phyloP scores from a whole-genome alignment of 805 yeast genomes.

The Cyberlindnera meyerae region DNA sequence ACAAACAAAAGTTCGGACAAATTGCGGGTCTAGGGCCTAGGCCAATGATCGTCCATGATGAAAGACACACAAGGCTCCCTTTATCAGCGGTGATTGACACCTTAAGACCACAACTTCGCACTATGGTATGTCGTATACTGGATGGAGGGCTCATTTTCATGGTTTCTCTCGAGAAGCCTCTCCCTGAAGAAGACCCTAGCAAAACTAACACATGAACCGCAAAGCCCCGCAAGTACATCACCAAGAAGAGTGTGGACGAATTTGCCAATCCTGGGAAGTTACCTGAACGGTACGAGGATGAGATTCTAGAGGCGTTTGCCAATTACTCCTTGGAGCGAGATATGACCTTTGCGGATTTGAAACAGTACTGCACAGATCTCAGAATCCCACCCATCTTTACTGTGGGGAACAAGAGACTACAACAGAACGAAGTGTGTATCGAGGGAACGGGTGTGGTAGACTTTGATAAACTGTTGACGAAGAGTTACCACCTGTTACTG shows the following conservation, averaged over 20 bases:
- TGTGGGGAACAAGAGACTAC: constrained; percentile 23
- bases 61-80: too few relatives aligned
- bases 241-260: constrained; percentile 19
- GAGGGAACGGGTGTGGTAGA: constrained; percentile 42
- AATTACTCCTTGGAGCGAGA: constrained; percentile 38
- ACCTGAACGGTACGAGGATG: constrained; percentile 41
- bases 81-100: too few relatives aligned
- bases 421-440: constrained; percentile 27
- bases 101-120: too few relatives aligned
- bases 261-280: constrained; percentile 31
- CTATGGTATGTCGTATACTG: too few relatives aligned
- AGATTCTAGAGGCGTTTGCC: constrained; percentile 39
- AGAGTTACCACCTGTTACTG: constrained; percentile 37
- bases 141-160: too few relatives aligned
- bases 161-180: too few relatives aligned
- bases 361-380: constrained; percentile 27
- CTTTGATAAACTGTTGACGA: constrained; percentile 39
- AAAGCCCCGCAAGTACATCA: constrained; percentile 20
- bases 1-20: too few relatives aligned
- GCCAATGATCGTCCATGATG: neutral
- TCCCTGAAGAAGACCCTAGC: too few relatives aligned
- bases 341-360: constrained; percentile 30
- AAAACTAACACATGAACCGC: neutral
- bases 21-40: too few relatives aligned
- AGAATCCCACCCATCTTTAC: constrained; percentile 29